These are phyloP conservation scores for Zygnema circumcarinatum DNA, from an alignment of 139 green algal genomes.

Conservation along the genomic window DNA sequence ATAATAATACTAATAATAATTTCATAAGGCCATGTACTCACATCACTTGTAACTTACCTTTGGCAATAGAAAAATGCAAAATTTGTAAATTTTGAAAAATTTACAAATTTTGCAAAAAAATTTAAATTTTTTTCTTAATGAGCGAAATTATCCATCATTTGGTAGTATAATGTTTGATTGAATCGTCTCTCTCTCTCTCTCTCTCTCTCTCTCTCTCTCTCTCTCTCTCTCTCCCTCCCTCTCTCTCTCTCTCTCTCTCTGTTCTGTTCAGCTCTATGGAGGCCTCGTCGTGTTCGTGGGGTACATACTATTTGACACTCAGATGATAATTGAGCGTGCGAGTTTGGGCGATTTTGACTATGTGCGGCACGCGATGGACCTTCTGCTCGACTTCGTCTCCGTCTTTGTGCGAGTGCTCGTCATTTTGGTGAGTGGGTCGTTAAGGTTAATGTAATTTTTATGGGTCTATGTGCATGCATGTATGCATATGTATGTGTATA, in stretches of 20 bases:
- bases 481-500: too few relatives aligned
- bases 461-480: too few relatives aligned
- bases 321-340: constrained; percentile 60
- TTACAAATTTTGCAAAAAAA: too few relatives aligned
- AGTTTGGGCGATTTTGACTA: constrained; percentile 32
- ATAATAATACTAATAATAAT: too few relatives aligned
- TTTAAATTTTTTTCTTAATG: too few relatives aligned
- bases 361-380: constrained; percentile 48
- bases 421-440: too few relatives aligned
- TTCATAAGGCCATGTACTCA: too few relatives aligned
- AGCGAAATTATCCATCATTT: too few relatives aligned
- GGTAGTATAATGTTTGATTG: not conserved
- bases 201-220: not conserved
- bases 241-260: not conserved
- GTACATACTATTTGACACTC: constrained; percentile 60
- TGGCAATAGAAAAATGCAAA: too few relatives aligned
- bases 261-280: constrained; percentile 41
- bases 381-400: constrained; percentile 62
- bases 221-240: not conserved
- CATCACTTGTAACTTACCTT: too few relatives aligned
- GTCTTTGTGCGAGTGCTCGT: constrained; percentile 62
- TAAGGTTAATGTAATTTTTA: too few relatives aligned
- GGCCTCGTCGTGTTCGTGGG: constrained; percentile 58
- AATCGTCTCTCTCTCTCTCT: not conserved
- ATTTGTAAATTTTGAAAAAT: too few relatives aligned